These are phyloP conservation scores for Botrytis sinoallii DNA, from an alignment of 2,329 filamentous ascomycete genomes.

Conservation along the genomic window DNA sequence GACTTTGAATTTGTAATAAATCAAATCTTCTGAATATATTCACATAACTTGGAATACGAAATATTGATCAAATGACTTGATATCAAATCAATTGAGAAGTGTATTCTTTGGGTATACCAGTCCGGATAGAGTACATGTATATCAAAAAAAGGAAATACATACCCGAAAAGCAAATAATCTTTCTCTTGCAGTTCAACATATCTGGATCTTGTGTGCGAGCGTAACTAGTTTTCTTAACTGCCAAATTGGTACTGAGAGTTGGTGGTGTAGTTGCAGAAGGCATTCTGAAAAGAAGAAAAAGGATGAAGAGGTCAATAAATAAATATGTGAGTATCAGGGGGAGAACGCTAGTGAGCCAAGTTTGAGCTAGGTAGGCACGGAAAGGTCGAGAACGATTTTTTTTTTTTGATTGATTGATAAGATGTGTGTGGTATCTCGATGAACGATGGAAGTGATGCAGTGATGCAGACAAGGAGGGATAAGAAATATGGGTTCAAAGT, in stretches of 20 bases:
- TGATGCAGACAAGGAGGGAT: not conserved
- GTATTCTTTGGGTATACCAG: not conserved
- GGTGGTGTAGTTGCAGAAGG: slow-evolving; percentile 41
- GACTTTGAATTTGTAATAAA: not conserved
- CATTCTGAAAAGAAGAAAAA: slow-evolving; percentile 36
- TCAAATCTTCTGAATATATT: not conserved
- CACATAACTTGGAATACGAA: not conserved
- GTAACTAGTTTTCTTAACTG: slow-evolving; percentile 32
- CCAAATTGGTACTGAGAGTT: slow-evolving; percentile 29
- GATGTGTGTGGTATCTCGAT: not conserved
- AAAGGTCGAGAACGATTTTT: not conserved
- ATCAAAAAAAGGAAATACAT: slow-evolving; percentile 27
- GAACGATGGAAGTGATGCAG: not conserved
- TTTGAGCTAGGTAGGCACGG: not conserved
- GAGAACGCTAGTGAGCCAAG: not conserved
- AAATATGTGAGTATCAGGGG: not conserved
- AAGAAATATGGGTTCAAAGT: not conserved
- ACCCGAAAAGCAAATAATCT: slow-evolving; percentile 59
- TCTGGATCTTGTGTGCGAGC: slow-evolving; percentile 29
- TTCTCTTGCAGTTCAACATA: slow-evolving; percentile 46
- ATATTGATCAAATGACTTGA: not conserved
- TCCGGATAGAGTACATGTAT: no score
- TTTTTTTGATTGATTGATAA: not conserved
- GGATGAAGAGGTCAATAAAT: not conserved
- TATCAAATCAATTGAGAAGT: not conserved